Evolutionary conservation across 2,329 filamentous ascomycete genomes (phyloP).

Genomic region (Exophiala sp.): DNA sequence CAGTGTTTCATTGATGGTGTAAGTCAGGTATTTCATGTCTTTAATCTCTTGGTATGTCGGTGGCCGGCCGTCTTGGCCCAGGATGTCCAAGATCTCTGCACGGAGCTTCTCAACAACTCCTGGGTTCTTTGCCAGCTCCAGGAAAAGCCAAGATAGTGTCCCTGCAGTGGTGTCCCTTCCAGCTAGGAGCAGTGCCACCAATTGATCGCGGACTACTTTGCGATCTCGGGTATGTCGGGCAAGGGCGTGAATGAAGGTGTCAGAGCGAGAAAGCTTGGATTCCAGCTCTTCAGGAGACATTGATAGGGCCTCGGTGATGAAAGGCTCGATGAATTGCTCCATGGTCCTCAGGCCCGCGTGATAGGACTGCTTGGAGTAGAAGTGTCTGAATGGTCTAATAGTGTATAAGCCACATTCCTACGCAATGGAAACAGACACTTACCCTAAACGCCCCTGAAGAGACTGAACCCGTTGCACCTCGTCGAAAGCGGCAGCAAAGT

Average conservation of each 20-base stretch:
- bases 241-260: conserved; percentile 82
- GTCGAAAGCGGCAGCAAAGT: conserved; percentile 76
- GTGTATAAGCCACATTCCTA: neutral
- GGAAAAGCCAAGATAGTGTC: conserved; percentile 74
- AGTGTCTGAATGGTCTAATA: conserved; percentile 51
- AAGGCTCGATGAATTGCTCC: conserved; percentile 69
- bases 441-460: conserved; percentile 59
- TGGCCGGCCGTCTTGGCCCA: conserved; percentile 53
- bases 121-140: conserved; percentile 71
- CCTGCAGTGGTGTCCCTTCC: conserved; percentile 78
- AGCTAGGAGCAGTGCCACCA: conserved; percentile 75
- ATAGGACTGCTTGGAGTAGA: conserved; percentile 63
- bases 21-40: conserved; percentile 71
- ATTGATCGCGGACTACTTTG: conserved; percentile 70
- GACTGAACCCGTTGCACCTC: conserved; percentile 71
- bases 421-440: conserved; percentile 25
- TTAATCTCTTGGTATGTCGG: conserved; percentile 74
- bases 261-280: conserved; percentile 61
- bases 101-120: conserved; percentile 62
- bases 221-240: conserved; percentile 66
- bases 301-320: conserved; percentile 66
- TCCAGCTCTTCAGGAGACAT: conserved; percentile 67
- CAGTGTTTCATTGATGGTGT: conserved; percentile 69
- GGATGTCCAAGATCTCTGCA: conserved; percentile 60
- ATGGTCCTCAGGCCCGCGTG: conserved; percentile 59